phyloP scores from a whole-genome alignment of 306 rosid species.

The Psophocarpus tetragonolobus region DNA sequence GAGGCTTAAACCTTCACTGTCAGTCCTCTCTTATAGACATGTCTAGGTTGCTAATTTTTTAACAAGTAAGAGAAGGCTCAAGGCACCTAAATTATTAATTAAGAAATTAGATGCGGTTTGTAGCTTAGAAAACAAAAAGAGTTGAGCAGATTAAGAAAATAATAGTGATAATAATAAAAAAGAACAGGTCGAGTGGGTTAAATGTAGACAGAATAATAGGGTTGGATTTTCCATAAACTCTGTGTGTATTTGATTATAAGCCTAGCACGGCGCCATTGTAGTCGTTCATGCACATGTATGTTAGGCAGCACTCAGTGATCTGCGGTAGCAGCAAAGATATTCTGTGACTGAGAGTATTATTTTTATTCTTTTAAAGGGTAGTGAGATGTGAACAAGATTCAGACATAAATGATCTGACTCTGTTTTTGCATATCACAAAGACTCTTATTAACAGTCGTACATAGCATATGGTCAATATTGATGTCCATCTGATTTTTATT shows the following conservation, averaged over 20 bases:
- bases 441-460: not conserved
- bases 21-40: constrained; percentile 31
- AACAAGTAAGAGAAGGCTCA: not conserved
- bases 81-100: not conserved
- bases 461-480: not conserved
- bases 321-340: constrained; percentile 46
- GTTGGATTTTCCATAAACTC: constrained; percentile 35
- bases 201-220: not conserved
- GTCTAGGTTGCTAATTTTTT: not conserved
- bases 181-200: constrained; percentile 7
- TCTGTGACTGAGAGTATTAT: not conserved
- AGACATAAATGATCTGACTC: constrained; percentile 10
- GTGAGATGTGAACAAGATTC: constrained; percentile 13
- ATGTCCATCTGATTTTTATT: not conserved
- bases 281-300: constrained; percentile 58
- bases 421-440: not conserved
- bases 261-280: constrained; percentile 44
- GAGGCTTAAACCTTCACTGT: constrained; percentile 10
- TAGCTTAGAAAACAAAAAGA: not conserved
- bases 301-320: constrained; percentile 51
- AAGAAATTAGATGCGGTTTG: not conserved
- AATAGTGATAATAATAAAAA: not conserved
- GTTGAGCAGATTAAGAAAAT: not conserved
- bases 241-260: constrained; percentile 11
- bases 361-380: constrained; percentile 30